Evolutionary conservation across 306 rosid species (phyloP), one percentile per base, ranked within the genome.

Genomic region (Carpinus viminea): DNA sequence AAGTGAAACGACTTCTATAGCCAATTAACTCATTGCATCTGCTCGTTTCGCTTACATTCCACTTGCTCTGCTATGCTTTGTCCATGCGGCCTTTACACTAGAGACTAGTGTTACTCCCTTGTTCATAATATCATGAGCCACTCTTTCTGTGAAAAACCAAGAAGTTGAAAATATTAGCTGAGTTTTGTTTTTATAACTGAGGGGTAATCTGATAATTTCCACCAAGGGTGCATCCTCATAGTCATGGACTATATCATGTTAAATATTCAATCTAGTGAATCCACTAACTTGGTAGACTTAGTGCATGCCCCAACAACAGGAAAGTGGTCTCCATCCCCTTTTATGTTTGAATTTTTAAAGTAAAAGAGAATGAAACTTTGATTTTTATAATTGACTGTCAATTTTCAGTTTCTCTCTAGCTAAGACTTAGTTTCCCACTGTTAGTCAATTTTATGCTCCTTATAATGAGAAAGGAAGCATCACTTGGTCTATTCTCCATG

Each of bases 241-340:
- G 31, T 55, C 10, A 55, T 38, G 60, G 61, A 24, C 3, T 59
- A 59, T 2, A 24, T 18, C 64, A 21, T 57, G 15, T 57, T 5
- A 38, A 38, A 38, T 41, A 16, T 53, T 21, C 8, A 55, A 6
- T 24, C 10, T 34, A 24, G 2, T 21, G 65, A 59, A 10, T 21
- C 65, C 65, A 21, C 36, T 59, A 59, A 59, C 65, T 21, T 59
- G 10, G 10, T 59, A 59, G 36, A 59, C 65, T 82, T 89, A 78
- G 91, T 88, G 97, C 89, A 90, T 88, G 97, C 89, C 85, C 89
- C 97, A 87, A 90, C 97, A 87, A 87, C 76, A 80, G 87, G 86
- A 89, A 90, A 89, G 95, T 80, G 93, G 93, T 77, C 83, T 84
- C 65, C 77, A 65, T 87, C 76, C 79, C 79, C 90, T 88, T 91